Evolutionary conservation across 2,329 filamentous ascomycete species (phyloP).

Genomic region (Exutisphaerella laricina): DNA sequence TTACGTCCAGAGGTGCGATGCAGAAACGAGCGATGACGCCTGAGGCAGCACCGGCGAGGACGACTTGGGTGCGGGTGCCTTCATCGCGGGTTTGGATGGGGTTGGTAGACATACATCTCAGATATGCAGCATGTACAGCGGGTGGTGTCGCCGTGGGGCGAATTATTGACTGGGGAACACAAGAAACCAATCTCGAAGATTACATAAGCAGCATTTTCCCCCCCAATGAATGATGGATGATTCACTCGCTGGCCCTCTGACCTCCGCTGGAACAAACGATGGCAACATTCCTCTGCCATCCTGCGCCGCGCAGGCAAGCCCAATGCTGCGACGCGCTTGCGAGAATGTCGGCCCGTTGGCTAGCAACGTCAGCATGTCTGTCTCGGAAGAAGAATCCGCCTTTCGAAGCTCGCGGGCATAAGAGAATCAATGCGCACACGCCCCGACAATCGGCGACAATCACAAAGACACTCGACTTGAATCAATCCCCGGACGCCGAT

Average conservation of each 20-base stretch:
- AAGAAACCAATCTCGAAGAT: no score
- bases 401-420: no score
- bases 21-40: conserved; percentile 90
- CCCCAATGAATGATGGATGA: no score
- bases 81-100: conserved; percentile 52
- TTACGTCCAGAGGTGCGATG: conserved; percentile 89
- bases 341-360: neutral
- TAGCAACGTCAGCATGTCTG: neutral
- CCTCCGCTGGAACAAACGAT: neutral
- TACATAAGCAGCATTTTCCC: no score
- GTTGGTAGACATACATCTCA: conserved; percentile 1
- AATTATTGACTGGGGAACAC: no score
- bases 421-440: no score
- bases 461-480: no score
- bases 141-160: neutral
- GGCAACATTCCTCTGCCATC: neutral
- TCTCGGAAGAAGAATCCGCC: no score
- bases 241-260: no score
- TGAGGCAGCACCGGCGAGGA: conserved; percentile 63
- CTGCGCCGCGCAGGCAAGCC: neutral
- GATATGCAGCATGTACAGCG: neutral
- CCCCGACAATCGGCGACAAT: no score
- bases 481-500: no score
- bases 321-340: neutral
- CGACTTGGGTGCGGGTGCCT: conserved; percentile 62